Base-by-base conservation (phyloP, 805 yeast genomes). In the Nakazawaea molendinolei region DNA sequence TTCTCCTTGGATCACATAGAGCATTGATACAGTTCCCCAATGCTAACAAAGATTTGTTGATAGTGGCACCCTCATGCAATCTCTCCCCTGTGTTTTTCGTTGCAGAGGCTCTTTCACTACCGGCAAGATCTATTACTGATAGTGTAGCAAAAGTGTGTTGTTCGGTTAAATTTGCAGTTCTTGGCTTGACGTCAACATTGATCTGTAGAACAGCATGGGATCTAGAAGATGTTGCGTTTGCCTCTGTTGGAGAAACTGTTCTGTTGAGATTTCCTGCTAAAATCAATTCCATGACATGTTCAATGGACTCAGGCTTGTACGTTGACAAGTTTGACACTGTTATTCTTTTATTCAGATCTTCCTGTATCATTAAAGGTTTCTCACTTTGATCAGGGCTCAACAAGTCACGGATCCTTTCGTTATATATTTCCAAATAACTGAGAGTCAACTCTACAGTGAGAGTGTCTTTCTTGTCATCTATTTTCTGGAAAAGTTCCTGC, bases 21-120 rank as follows among this genome's bases (percentile, higher is more conserved):
- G 97, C 95, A 56, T 86, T 87, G 43, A 90, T 89, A 57, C 97
- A 90, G 51, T 87, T 89, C 0, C 97, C 97, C 31, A 90, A 65
- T 0, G 97, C 95, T 33, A 90, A 59, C 30, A 90, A 63, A 0
- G 96, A 86, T 53, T 79, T 76, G 61, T 90, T 90, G 52, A 90
- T 90, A 54, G 86, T 86, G 10, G 97, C 97, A 19, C 97, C 97
- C 55, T 90, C 97, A 38, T 75, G 73, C 10, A 90, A 65, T 33
- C 95, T 61, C 21, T 69, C 73, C 0, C 97, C 97, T 31, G 86
- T 59, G 55, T 90, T 90, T 45, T 74, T 76, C 0, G 97, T 87
- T 0, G 92, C 82, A 0, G 92, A 78, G 0, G 97, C 97, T 28
- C 97, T 65, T 60, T 90, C 97, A 57, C 95, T 83, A 4, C 97